Evolutionary conservation across 805 yeast species (phyloP), one percentile per base, ranked within the genome.

Genomic region (Kuraishia ogatae): DNA sequence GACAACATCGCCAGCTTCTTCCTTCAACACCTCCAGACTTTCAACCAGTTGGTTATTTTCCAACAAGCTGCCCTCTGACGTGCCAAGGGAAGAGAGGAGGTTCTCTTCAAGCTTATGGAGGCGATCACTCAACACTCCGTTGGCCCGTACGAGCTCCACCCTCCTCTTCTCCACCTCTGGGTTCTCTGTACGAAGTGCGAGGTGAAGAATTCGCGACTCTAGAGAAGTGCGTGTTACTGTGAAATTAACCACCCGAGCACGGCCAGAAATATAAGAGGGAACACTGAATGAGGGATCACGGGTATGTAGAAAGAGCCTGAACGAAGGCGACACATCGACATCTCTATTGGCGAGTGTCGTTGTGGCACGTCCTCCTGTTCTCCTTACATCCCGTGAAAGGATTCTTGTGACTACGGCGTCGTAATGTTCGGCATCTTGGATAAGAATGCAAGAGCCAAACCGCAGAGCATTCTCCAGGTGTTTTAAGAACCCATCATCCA

Each of bases 391-490:
- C 35, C 74, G 73, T 50, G 81, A 75, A 51, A 93, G 66, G 1
- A 93, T 67, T 0, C 86, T 75, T 55, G 80, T 80, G 11, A 93
- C 64, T 7, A 88, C 69, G 0, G 97, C 96, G 64, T 93, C 93
- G 63, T 80, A 84, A 59, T 77, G 71, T 63, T 93, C 97, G 2
- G 92, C 91, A 69, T 93, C 93, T 60, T 82, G 82, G 19, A 93
- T 76, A 15, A 92, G 64, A 7, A 93, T 71, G 0, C 80, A 62
- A 2, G 89, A 90, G 3, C 98, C 97, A 74, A 92, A 92, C 59
- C 94, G 73, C 26, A 92, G 65, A 0, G 96, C 85, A 62, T 89
- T 87, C 64, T 91, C 96, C 17, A 93, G 63, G 49, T 82, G 86
- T 59, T 83, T 84, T 2, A 79, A 65, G 64, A 84, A 88, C 0